Percentiles rank a stretch among this genome's conserved stretches.
Evolutionary conservation across 306 rosid genomes (phyloP).

Genomic region (Amphicarpaea edgeworthii): DNA sequence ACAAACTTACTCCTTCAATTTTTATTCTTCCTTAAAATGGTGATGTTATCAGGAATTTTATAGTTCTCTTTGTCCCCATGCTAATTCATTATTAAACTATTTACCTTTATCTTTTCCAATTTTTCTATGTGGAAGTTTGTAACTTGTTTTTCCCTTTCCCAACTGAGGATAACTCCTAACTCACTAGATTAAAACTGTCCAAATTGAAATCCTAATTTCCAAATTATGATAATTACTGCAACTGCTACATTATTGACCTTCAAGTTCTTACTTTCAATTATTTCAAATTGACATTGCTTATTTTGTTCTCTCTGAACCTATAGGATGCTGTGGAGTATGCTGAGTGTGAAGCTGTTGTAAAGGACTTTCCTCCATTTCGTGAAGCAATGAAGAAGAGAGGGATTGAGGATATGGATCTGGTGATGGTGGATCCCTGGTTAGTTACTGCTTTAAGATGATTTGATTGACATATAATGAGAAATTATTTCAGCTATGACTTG

Average conservation of each 20-base stretch:
- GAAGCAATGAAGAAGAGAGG: conserved; percentile 94
- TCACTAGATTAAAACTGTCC: neutral
- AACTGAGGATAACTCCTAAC: neutral
- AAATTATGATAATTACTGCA: neutral
- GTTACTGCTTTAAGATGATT: conserved; percentile 38
- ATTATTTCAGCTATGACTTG: neutral
- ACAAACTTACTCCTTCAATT: conserved; percentile 1
- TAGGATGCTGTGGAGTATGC: conserved; percentile 91
- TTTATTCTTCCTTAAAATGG: neutral
- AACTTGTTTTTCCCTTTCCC: conserved; percentile 16
- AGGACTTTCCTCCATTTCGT: conserved; percentile 70
- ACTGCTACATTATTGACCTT: neutral
- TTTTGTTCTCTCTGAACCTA: conserved; percentile 21
- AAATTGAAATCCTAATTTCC: neutral
- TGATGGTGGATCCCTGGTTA: conserved; percentile 89
- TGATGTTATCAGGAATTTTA: conserved; percentile 3
- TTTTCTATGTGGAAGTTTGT: neutral
- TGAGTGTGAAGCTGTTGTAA: conserved; percentile 85
- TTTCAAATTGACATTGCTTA: neutral
- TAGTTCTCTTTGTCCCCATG: conserved; percentile 9
- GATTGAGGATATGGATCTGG: conserved; percentile 88
- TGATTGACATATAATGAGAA: conserved; percentile 2
- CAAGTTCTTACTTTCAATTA: neutral
- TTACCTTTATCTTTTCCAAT: neutral
- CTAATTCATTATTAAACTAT: conserved; percentile 22